Conservation (phyloP, 1,139 yeast species). For the Suhomyces yuchorum region DNA sequence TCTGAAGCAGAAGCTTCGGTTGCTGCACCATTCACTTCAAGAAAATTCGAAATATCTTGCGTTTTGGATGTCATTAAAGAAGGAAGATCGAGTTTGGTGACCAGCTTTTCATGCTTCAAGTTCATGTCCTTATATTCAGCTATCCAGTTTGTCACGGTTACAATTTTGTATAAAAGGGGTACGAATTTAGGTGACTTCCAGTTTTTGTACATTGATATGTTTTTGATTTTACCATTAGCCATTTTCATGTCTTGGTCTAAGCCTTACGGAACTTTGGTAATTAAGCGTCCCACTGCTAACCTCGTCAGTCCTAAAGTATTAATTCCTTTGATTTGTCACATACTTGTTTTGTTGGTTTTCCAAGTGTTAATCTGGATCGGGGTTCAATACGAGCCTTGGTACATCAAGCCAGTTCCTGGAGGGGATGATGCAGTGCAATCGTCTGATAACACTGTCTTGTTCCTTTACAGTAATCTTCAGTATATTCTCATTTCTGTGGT, state of each 20-base stretch:
- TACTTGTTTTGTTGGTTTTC: constrained; percentile 58
- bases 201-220: constrained; percentile 87
- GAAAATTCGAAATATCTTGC: constrained; percentile 87
- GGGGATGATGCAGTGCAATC: constrained; percentile 83
- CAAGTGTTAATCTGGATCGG: constrained; percentile 69
- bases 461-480: constrained; percentile 82
- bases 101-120: constrained; percentile 95
- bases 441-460: constrained; percentile 85
- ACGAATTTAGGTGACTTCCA: constrained; percentile 97
- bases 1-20: constrained; percentile 98
- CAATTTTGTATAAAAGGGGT: constrained; percentile 83
- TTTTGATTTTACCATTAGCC: constrained; percentile 89
- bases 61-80: constrained; percentile 88
- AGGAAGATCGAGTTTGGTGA: constrained; percentile 92
- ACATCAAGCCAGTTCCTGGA: constrained; percentile 78
- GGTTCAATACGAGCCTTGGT: constrained; percentile 70
- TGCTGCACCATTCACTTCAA: constrained; percentile 96
- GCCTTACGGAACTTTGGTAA: constrained; percentile 62
- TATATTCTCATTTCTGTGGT: constrained; percentile 82
- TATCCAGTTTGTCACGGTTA: constrained; percentile 86
- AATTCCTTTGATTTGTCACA: constrained; percentile 77
- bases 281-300: constrained; percentile 90
- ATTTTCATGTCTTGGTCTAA: constrained; percentile 97
- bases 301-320: constrained; percentile 85
- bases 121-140: constrained; percentile 97